Evolutionary conservation across 768 basidiomycete genomes (phyloP), one percentile per base, ranked within the genome.

Genomic region (Dioszegia aurantiaca): DNA sequence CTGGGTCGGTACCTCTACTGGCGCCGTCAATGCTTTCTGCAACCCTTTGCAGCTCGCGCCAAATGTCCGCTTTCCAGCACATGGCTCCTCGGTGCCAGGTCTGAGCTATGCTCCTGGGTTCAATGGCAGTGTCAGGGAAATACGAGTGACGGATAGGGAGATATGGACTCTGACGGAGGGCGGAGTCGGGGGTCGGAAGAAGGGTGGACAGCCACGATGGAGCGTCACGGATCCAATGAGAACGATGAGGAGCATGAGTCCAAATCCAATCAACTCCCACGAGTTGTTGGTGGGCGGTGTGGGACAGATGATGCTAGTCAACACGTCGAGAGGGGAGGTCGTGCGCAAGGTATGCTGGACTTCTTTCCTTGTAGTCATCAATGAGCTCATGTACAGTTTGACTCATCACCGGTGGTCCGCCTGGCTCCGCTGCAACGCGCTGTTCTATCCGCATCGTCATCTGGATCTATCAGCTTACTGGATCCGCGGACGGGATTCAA

Each of bases 1-100:
- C 33, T 95, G 92, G 91, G 80, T 86, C 45, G 93, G 92, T 28
- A 81, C 83, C 9, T 83, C 85, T 57, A 78, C 83, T 27, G 93
- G 94, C 2, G 79, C 80, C 56, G 82, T 95, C 60, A 74, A 81
- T 39, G 86, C 87, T 1, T 83, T 86, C 72, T 85, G 68, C 33
- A 88, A 77, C 81, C 76, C 70, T 17, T 59, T 62, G 21, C 41
- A 69, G 0, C 64, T 77, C 46, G 58, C 67, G 1, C 56, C 69
- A 4, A 72, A 76, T 61, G 70, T 74, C 17, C 62, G 65, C 28
- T 76, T 76, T 53, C 68, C 69, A 12, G 73, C 72, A 19, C 73
- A 74, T 59, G 69, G 72, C 21, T 63, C 56, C 33, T 78, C 83
- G 41, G 81, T 31, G 16, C 48, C 40, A n/a, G 43, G 31, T 33